A percentile compares a stretch with the other conserved stretches of the same genome.
phyloP scores from a whole-genome alignment of 2,329 filamentous ascomycete species.

The Penicillium sp. region DNA sequence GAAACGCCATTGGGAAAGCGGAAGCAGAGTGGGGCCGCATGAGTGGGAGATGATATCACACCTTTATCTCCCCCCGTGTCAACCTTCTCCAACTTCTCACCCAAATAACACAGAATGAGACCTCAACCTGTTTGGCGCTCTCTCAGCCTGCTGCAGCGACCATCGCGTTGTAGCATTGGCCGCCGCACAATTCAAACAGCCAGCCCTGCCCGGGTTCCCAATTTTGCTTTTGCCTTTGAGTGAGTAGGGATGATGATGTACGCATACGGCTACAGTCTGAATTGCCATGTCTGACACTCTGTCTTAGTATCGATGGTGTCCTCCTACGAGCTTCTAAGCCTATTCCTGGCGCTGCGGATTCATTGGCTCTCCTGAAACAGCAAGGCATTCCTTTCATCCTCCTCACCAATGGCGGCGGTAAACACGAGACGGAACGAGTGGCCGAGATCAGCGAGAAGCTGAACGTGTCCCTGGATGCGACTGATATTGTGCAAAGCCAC shows the following conservation, averaged over 20 bases:
- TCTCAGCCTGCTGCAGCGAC: slow-evolving; percentile 27
- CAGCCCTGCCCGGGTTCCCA: slow-evolving; percentile 32
- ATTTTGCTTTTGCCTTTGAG: slow-evolving; percentile 50
- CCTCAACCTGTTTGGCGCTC: slow-evolving; percentile 26
- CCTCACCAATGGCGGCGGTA: slow-evolving; percentile 92
- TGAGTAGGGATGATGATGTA: slow-evolving; percentile 27
- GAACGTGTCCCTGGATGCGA: slow-evolving; percentile 61
- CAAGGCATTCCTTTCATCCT: slow-evolving; percentile 87
- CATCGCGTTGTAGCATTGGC: slow-evolving; percentile 18
- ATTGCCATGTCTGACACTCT: slow-evolving; percentile 9
- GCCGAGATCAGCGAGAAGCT: slow-evolving; percentile 68
- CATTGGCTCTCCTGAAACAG: slow-evolving; percentile 70
- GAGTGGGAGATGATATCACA: slow-evolving; percentile 11
- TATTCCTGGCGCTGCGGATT: slow-evolving; percentile 73
- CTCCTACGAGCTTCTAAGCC: slow-evolving; percentile 78
- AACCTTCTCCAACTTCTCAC: background rate
- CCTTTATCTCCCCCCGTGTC: background rate
- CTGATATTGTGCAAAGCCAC: slow-evolving; percentile 84
- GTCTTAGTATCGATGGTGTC: slow-evolving; percentile 82
- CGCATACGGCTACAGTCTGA: background rate
- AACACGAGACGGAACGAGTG: slow-evolving; percentile 72
- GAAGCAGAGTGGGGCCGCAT: slow-evolving; percentile 4
- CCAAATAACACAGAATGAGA: slow-evolving; percentile 24
- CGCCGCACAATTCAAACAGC: slow-evolving; percentile 31
- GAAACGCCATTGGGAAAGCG: background rate